Evolutionary conservation across 2,329 filamentous ascomycete species (phyloP), one percentile per base, ranked within the genome.

Genomic region (Trichoderma sp.): DNA sequence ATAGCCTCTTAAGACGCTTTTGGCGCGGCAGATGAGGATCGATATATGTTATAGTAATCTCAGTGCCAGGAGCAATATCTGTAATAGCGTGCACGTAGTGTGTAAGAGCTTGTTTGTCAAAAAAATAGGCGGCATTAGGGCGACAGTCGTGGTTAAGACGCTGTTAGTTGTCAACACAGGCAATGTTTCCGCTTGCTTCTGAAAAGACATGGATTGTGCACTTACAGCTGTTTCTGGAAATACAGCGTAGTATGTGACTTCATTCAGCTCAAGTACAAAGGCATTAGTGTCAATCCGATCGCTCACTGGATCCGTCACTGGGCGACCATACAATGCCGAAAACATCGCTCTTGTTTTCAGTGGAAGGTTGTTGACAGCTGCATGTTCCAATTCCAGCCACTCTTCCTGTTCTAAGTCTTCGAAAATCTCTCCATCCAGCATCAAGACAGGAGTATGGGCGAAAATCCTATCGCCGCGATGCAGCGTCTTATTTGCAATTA

Each of bases 111-210:
- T 74, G 69, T 49, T 76, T 73, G 71, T 83, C 80, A 69, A 81
- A 82, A 71, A 77, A 79, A 75, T 83, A 83, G 72, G 81, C 81
- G 35, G 80, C 78, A 70, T 83, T 83, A 35, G 82, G 79, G 1
- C 81, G 79, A 71, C 82, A 84, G 74, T 83, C 81, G 73, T 84
- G 82, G 74, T 84, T 84, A 72, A 83, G 74, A 76, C 27, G 82
- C 81, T 69, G 82, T 75, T 77, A 37, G 1, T 27, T 24, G 40
- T 27, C 4, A 58, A 53, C 1, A 11, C 27, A 4, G 3, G n/a
- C n/a, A 13, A 24, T 10, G 29, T 35, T 27, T 13, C 11, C 16
- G 14, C 21, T 7, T 52, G 21, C 14, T 43, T 58, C 21, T 1
- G 10, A 0, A n/a, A 8, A 21, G 19, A 24, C 8, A 24, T 52